Evolutionary conservation across 1,284 basidiomycete species (phyloP).

Genomic region (Irpex sp.): DNA sequence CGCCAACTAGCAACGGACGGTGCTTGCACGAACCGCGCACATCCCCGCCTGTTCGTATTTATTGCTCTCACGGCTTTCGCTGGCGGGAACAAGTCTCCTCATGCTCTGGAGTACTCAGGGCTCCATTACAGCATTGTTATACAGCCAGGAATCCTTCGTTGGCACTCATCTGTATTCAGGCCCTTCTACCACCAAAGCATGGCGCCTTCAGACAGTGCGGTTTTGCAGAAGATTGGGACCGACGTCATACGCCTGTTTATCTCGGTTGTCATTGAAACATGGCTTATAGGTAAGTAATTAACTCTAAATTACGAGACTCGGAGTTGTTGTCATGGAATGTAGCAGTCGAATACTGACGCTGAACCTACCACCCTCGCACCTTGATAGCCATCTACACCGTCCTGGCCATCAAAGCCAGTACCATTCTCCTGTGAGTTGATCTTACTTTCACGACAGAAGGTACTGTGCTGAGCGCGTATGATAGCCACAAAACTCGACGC

Average conservation of each 20-base stretch:
- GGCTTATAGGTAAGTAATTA: constrained; percentile 11
- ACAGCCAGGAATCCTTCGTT: not conserved
- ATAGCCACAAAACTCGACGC: constrained; percentile 1
- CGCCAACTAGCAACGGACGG: too few species aligned
- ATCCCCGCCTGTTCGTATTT: too few species aligned
- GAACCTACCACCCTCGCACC: not conserved
- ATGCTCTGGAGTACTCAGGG: too few species aligned
- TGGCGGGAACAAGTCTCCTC: too few species aligned
- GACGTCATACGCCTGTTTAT: constrained; percentile 18
- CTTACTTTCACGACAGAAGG: not conserved
- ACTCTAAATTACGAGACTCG: not conserved
- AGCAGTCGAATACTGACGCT: not conserved
- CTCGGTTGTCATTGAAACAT: constrained; percentile 18
- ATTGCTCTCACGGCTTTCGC: too few species aligned
- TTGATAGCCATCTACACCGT: not conserved
- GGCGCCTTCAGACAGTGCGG: constrained; percentile 21
- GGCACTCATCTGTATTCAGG: not conserved
- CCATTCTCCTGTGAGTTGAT: not conserved
- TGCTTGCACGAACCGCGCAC: too few species aligned
- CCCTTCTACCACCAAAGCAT: constrained; percentile 23
- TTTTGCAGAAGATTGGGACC: constrained; percentile 15
- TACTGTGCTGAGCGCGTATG: not conserved
- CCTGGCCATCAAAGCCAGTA: not conserved
- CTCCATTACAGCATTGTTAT: not conserved
- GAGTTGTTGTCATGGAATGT: not conserved